Evolutionary conservation across 2,329 filamentous ascomycete genomes (phyloP), one percentile per base, ranked within the genome.

Genomic region (Trichoderma asperellum): DNA sequence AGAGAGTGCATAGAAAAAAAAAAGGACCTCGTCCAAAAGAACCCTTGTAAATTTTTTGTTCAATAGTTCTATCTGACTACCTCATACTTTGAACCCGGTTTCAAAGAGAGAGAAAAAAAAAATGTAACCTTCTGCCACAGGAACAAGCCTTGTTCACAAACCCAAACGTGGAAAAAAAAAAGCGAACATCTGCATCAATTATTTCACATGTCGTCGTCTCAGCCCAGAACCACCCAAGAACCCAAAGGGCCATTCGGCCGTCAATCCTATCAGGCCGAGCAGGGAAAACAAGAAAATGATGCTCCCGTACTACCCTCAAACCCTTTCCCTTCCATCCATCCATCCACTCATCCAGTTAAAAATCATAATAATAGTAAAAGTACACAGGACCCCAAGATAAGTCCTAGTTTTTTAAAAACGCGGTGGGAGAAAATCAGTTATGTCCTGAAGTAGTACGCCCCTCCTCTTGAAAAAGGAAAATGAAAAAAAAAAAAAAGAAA

Each of bases 191-290:
- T 68, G 29, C 56, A 61, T 61, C 57, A 63, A 68, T 70, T 70
- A 70, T 70, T 58, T 67, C 68, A 68, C 64, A 62, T 68, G 32
- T 68, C 68, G 37, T 70, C 64, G 35, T 70, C 63, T 68, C 68
- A 70, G 61, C 61, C 61, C 32, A 69, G 21, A 52, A 56, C 60
- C 52, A 37, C 34, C 57, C 65, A 52, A 47, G 58, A 64, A 55
- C 55, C 68, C 59, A 68, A 16, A 18, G 24, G n/a, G 18, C 21
- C 35, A 40, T 32, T 43, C 21, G 55, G 12, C 60, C 14, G 49
- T 37, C 40, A n/a, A 37, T 67, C n/a, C 60, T 34, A 58, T 52
- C 49, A 35, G 21, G 21, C 68, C 63, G 35, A 63, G 49, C n/a
- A 24, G n/a, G 56, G 10, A n/a, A 68, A 2, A 21, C 32, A 58